Evolutionary conservation across 164 flowering plant species (phyloP).

Genomic region (Macadamia tetraphylla): DNA sequence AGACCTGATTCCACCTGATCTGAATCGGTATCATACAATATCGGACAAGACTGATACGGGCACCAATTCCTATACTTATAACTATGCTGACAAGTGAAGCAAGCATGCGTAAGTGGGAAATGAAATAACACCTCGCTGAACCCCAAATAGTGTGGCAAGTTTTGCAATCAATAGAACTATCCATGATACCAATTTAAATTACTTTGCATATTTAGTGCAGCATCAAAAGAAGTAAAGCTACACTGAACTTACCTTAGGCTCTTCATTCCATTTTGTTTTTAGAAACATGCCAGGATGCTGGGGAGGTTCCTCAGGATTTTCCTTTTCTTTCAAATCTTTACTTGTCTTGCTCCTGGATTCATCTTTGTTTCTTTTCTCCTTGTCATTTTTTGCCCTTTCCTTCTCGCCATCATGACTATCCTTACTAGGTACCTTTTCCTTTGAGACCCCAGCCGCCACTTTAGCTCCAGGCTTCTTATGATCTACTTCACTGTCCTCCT

Average conservation of each 20-base stretch:
- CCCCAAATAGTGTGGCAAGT: no score
- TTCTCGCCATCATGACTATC: constrained; percentile 28
- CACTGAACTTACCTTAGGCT: constrained; percentile 56
- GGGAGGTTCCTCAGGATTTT: constrained; percentile 68
- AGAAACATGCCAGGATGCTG: constrained; percentile 76
- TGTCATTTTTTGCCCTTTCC: constrained; percentile 43
- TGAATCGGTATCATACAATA: no score
- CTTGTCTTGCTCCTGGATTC: constrained; percentile 38
- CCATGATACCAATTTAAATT: no score
- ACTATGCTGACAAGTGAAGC: no score
- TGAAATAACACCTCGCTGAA: no score
- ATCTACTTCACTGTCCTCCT: constrained; percentile 18
- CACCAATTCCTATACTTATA: no score
- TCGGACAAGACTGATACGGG: no score
- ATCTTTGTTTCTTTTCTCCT: constrained; percentile 39
- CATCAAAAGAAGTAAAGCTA: background rate
- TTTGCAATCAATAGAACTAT: no score
- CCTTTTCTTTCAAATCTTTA: constrained; percentile 58
- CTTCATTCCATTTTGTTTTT: constrained; percentile 59
- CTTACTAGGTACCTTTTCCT: constrained; percentile 30
- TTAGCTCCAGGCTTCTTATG: constrained; percentile 24
- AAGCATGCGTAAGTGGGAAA: no score
- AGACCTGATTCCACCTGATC: no score
- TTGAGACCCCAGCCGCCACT: constrained; percentile 21
- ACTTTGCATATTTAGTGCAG: background rate